Evolutionary conservation across 345 rosid species (phyloP).

Genomic region (Gossypium anomalum): DNA sequence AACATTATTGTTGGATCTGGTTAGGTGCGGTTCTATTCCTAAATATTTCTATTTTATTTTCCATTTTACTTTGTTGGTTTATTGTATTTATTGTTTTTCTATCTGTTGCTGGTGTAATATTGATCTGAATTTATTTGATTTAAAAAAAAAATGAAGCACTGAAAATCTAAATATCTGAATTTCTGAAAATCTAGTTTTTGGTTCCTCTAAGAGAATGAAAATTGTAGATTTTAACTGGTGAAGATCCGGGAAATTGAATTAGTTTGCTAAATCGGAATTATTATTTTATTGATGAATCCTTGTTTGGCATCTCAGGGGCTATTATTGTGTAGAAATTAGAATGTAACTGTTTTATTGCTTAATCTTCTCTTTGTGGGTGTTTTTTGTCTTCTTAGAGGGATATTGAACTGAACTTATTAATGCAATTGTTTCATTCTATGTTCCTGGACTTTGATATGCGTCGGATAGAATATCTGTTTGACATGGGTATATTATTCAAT

Average conservation of each 20-base stretch:
- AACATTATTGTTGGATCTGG: conserved; percentile 48
- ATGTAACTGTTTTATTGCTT: neutral
- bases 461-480: no score
- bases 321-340: neutral
- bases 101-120: neutral
- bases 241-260: neutral
- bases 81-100: neutral
- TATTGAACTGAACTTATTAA: neutral
- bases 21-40: conserved; percentile 23
- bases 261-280: neutral
- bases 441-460: no score
- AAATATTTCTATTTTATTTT: neutral
- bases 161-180: neutral
- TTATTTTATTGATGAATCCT: neutral
- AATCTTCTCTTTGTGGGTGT: neutral
- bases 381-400: neutral
- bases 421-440: neutral
- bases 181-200: neutral
- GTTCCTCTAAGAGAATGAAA: neutral
- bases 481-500: no score
- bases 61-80: neutral
- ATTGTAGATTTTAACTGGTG: neutral
- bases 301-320: neutral
- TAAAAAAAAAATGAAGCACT: neutral
- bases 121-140: neutral